Base-by-base conservation (phyloP, 306 rosid genomes). In the Bauhinia variegata region DNA sequence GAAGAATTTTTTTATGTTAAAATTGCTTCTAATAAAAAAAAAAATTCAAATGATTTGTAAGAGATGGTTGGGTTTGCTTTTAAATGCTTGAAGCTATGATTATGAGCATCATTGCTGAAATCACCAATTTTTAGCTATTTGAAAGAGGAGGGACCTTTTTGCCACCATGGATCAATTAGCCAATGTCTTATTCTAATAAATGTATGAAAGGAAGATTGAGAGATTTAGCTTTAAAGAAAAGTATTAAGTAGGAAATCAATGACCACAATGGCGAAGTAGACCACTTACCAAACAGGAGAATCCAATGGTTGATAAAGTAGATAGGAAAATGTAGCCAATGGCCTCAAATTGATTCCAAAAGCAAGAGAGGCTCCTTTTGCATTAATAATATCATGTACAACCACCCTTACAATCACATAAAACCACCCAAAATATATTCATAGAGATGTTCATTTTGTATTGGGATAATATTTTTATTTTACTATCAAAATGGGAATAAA, bases 21-120 rank as follows among this genome's bases (percentile, higher is more conserved):
- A n/a, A n/a, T n/a, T n/a, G n/a, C n/a, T n/a, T n/a, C n/a, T n/a
- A n/a, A n/a, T n/a, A n/a, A n/a, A n/a, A n/a, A n/a, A n/a, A n/a
- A n/a, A n/a, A n/a, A n/a, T n/a, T n/a, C n/a, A n/a, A n/a, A n/a
- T n/a, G n/a, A n/a, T n/a, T n/a, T n/a, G n/a, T n/a, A n/a, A n/a
- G 47, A 63, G 65, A 5, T 63, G 68, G 72, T 36, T 60, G 70
- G 54, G 8, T 36, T 74, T 48, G 66, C 37, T 78, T 8, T 41
- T 42, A 39, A 62, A 75, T 4, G 54, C 71, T 47, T 8, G 43
- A 53, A 53, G 72, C 67, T 42, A 73, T 79, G 69, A 88, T 80
- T 18, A 82, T 56, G 58, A 65, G 47, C 78, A 83, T 83, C 85
- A 82, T 86, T 86, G 88, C 75, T 63, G 72, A 67, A 73, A 82